Conservation (phyloP, 495 filamentous ascomycete genomes). For the Aspergillus cristatus region DNA sequence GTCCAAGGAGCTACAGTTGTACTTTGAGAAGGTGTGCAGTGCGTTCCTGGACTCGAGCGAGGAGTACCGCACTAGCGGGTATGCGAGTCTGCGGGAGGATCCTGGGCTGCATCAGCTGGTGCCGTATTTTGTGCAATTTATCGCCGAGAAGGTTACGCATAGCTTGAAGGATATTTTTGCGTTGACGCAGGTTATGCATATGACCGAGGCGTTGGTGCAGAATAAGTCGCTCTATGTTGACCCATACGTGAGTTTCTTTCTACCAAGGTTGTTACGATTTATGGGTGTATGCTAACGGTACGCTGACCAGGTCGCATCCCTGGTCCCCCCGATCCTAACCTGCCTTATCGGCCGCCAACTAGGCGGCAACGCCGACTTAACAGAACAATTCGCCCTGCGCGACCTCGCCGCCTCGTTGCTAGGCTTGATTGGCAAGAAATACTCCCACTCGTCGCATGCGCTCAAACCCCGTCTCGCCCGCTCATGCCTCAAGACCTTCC, state of each 20-base stretch:
- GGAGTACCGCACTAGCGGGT: slow-evolving; percentile 72
- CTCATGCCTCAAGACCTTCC: slow-evolving; percentile 80
- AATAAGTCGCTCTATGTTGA: slow-evolving; percentile 79
- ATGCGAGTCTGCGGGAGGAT: slow-evolving; percentile 73
- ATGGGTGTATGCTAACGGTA: too few relatives aligned
- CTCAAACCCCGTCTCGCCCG: slow-evolving; percentile 83
- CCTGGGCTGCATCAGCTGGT: slow-evolving; percentile 90
- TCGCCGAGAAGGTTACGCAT: slow-evolving; percentile 90
- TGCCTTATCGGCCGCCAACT: slow-evolving; percentile 83
- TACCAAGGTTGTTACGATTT: too few relatives aligned
- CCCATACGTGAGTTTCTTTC: slow-evolving; percentile 58
- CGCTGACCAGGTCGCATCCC: slow-evolving; percentile 56
- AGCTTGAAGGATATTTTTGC: slow-evolving; percentile 77
- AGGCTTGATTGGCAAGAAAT: slow-evolving; percentile 61
- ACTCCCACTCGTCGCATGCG: slow-evolving; percentile 60
- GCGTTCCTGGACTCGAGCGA: slow-evolving; percentile 78
- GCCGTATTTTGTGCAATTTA: slow-evolving; percentile 92
- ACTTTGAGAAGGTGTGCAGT: slow-evolving; percentile 86
- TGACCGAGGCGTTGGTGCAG: slow-evolving; percentile 70
- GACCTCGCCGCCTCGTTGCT: slow-evolving; percentile 76
- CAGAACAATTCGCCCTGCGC: slow-evolving; percentile 70
- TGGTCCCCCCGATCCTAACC: slow-evolving; percentile 84
- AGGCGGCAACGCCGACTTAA: slow-evolving; percentile 41
- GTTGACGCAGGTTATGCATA: slow-evolving; percentile 81
- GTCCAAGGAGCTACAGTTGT: slow-evolving; percentile 91